Evolutionary conservation across 371 early-diverging fungal genomes (phyloP).

Genomic region (Mucor racemosus): DNA sequence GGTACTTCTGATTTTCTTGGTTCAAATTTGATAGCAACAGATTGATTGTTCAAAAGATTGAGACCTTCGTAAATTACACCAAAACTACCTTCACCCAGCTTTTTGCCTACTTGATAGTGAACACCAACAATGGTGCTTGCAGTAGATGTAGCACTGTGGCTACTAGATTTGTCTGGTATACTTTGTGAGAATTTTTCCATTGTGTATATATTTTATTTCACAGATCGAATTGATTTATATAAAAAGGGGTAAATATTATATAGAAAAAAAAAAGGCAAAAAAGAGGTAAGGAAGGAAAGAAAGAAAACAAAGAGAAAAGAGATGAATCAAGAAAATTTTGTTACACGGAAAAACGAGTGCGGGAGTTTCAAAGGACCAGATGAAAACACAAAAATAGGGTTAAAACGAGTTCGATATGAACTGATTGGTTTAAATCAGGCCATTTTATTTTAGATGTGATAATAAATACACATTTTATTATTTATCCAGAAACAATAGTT

Average conservation of each 20-base stretch:
- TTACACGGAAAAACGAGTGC: conserved; percentile 4
- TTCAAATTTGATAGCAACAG: conserved; percentile 89
- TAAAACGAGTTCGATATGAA: conserved; percentile 3
- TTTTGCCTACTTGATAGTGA: conserved; percentile 94
- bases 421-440: conserved; percentile 7
- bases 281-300: conserved; percentile 6
- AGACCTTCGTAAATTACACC: conserved; percentile 97
- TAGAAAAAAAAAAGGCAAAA: not conserved
- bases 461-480: too few species aligned
- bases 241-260: not conserved
- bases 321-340: conserved; percentile 9
- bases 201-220: not conserved
- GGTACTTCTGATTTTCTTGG: conserved; percentile 84
- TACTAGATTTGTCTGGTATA: conserved; percentile 25
- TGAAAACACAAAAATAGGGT: conserved; percentile 9
- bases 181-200: conserved; percentile 22
- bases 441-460: too few species aligned
- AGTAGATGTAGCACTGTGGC: conserved; percentile 23
- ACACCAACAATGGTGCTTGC: conserved; percentile 82
- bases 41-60: conserved; percentile 72
- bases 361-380: conserved; percentile 7
- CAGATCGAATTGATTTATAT: not conserved
- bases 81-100: conserved; percentile 97
- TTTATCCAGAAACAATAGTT: too few species aligned
- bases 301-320: too few species aligned